Conservation (phyloP, 352 stramenopile genomes). For the Pythium apleroticum region DNA sequence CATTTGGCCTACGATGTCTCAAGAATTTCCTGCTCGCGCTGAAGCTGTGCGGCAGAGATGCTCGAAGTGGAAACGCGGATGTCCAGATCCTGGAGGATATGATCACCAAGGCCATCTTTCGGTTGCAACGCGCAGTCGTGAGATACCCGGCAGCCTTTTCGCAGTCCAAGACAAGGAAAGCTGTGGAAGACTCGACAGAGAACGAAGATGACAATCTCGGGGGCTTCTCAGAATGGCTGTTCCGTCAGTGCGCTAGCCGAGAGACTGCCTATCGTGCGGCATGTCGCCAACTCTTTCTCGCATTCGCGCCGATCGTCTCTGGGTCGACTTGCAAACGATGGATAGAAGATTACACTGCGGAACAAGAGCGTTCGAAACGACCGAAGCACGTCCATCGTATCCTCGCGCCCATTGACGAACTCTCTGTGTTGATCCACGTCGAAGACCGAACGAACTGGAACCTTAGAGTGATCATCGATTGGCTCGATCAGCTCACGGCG, state of each 20-base stretch:
- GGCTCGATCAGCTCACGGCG: constrained; percentile 62
- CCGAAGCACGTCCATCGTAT: constrained; percentile 25
- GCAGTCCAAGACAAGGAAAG: background rate
- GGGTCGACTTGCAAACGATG: constrained; percentile 44
- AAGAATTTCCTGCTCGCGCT: constrained; percentile 68
- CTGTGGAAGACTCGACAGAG: background rate
- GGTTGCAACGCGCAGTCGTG: constrained; percentile 58
- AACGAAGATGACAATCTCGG: constrained; percentile 2
- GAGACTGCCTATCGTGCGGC: constrained; percentile 20
- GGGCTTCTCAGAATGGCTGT: constrained; percentile 25
- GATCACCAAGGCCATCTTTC: constrained; percentile 59
- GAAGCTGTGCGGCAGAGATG: constrained; percentile 54
- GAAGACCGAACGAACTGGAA: constrained; percentile 26
- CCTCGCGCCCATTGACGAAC: constrained; percentile 46
- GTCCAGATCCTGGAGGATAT: constrained; percentile 52
- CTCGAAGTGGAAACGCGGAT: constrained; percentile 28
- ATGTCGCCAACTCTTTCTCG: constrained; percentile 27
- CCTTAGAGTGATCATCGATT: constrained; percentile 33
- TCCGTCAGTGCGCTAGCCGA: constrained; percentile 20
- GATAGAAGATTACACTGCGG: constrained; percentile 43
- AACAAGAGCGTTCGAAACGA: constrained; percentile 15
- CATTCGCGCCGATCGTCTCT: constrained; percentile 34
- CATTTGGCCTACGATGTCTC: constrained; percentile 61
- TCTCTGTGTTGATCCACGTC: constrained; percentile 31
- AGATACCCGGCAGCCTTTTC: constrained; percentile 53